Percentiles rank a stretch among this genome's conserved stretches.
Conservation (phyloP, 2,329 filamentous ascomycete genomes). For the Macrophomina pseudophaseolina region DNA sequence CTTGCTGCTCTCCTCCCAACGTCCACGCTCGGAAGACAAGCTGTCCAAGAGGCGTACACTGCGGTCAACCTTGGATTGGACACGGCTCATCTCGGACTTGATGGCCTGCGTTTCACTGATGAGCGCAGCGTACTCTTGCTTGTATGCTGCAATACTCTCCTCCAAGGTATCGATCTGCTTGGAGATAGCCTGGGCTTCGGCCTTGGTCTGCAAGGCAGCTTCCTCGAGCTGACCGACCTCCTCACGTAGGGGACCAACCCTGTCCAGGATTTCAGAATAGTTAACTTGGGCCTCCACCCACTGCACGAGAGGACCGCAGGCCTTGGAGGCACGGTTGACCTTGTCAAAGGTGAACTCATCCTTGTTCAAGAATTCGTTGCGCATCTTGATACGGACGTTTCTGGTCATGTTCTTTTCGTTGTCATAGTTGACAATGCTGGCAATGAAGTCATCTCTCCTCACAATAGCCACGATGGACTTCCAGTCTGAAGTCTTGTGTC, state of each 20-base stretch:
- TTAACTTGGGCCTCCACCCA: constrained; percentile 97
- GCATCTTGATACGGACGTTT: constrained; percentile 82
- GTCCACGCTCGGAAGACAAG: constrained; percentile 86
- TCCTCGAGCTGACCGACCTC: constrained; percentile 89
- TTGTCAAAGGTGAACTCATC: constrained; percentile 96
- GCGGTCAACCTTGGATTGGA: constrained; percentile 97
- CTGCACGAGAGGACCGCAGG: constrained; percentile 93
- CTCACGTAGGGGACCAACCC: constrained; percentile 87
- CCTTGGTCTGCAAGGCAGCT: constrained; percentile 87
- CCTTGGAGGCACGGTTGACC: constrained; percentile 94
- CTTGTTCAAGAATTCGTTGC: constrained; percentile 87
- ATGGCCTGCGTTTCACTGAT: constrained; percentile 98
- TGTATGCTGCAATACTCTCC: constrained; percentile 90
- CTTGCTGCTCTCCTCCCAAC: constrained; percentile 97
- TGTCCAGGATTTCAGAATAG: constrained; percentile 95
- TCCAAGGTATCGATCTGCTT: constrained; percentile 85
- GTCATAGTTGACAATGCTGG: constrained; percentile 95
- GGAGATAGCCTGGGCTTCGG: constrained; percentile 88
- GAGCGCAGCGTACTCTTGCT: constrained; percentile 91
- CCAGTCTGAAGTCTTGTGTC: constrained; percentile 85
- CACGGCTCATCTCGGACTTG: constrained; percentile 93
- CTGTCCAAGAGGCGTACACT: constrained; percentile 94
- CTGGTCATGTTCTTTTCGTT: constrained; percentile 95
- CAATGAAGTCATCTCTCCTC: constrained; percentile 93
- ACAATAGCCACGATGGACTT: constrained; percentile 88